phyloP scores from a whole-genome alignment of 805 yeast genomes.

The Saccharomycopsis fibuligera region DNA sequence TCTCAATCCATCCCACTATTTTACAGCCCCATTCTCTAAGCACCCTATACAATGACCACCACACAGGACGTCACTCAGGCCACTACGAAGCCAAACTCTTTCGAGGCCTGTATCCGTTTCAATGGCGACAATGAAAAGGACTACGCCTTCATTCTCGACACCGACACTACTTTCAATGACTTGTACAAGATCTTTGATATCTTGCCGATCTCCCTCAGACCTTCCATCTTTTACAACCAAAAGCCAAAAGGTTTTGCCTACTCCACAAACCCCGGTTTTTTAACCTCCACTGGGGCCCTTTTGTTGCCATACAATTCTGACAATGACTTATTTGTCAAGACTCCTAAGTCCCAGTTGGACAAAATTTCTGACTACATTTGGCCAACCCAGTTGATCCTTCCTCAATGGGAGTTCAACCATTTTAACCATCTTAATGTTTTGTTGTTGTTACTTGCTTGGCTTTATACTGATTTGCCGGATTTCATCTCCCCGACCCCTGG shows the following conservation, averaged over 20 bases:
- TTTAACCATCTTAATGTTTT: constrained; percentile 36
- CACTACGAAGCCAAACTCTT: too few species aligned
- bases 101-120: constrained; percentile 68
- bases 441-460: constrained; percentile 52
- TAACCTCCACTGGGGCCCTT: constrained; percentile 79
- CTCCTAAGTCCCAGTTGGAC: constrained; percentile 24
- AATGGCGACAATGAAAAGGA: constrained; percentile 82
- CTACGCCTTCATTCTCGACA: constrained; percentile 74
- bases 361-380: constrained; percentile 55
- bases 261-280: constrained; percentile 65
- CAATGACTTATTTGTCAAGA: constrained; percentile 25
- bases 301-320: constrained; percentile 59
- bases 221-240: constrained; percentile 63
- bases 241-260: constrained; percentile 60
- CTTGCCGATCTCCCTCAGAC: constrained; percentile 73
- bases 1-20: too few species aligned
- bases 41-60: not conserved
- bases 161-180: constrained; percentile 51
- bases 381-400: constrained; percentile 88
- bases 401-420: constrained; percentile 53
- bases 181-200: constrained; percentile 55
- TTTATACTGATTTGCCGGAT: constrained; percentile 92
- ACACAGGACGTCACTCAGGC: constrained; percentile 23
- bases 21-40: too few species aligned
- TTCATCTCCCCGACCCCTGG: constrained; percentile 90